Evolutionary conservation across 2,329 filamentous ascomycete genomes (phyloP), one percentile per base, ranked within the genome.

Genomic region (Elsinoe batatas): DNA sequence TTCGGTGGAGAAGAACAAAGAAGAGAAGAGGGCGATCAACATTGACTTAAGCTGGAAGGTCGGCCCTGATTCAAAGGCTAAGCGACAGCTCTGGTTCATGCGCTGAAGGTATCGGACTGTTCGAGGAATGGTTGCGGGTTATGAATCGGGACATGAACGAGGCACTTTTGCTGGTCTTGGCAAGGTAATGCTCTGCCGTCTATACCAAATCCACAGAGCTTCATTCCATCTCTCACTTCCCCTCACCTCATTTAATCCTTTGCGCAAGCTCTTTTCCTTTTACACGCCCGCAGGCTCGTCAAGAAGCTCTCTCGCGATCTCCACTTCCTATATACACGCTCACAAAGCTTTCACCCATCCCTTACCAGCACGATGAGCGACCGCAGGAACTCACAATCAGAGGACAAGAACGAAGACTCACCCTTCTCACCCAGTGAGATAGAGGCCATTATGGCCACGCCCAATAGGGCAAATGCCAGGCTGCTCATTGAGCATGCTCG

Each of bases 31-130:
- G 11, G 69, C 66, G 1, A 64, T 73, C 26, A 69, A 69, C n/a
- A 70, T 74, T 15, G 65, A 65, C 18, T 62, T 73, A 12, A 60
- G 64, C 22, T 73, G 71, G 71, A 65, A 68, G 50, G 64, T 63
- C 0, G 64, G 66, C 1, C 57, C 58, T 5, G 56, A 54, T 33
- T 56, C 57, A 22, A 60, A 61, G 54, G 65, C 65, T 1, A 59
- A 59, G 47, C 65, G 7, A 30, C 26, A 65, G 40, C 60, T 68
- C 3, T 65, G 70, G 15, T 66, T 54, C 33, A 64, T 71, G 13
- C 62, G 64, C 50, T 64, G 17, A 51, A 26, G 12, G 3, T 6
- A 30, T 30, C 26, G 26, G 7, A 30, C 26, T 30, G 5, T 30
- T 30, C 26, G 26, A 30, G 26, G 26, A 30, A 30, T 30, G 26